Conservation (phyloP, 2,329 filamentous ascomycete genomes). For the Arachnomyces sp. region DNA sequence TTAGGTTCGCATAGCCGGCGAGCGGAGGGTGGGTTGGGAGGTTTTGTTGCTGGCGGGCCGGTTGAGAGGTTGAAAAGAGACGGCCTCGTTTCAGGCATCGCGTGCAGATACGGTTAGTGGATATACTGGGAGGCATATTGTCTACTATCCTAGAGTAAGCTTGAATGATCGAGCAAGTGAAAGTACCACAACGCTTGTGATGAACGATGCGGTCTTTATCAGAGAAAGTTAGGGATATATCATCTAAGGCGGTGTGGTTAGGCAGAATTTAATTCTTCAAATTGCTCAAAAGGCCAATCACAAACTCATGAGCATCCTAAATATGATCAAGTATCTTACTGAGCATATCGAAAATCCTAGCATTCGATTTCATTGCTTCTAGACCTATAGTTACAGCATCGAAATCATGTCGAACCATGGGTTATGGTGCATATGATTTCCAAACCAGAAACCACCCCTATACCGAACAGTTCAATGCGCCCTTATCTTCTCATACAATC, state of each 20-base stretch:
- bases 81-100: slow-evolving; percentile 22
- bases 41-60: slow-evolving; percentile 12
- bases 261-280: slow-evolving; percentile 17
- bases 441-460: too few relatives aligned
- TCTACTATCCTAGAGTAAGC: neutral
- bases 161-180: neutral
- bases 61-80: slow-evolving; percentile 24
- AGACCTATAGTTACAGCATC: too few relatives aligned
- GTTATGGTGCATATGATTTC: too few relatives aligned
- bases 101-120: slow-evolving; percentile 20
- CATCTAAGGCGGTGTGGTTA: slow-evolving; percentile 17
- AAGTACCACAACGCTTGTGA: slow-evolving; percentile 3
- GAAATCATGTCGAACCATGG: too few relatives aligned
- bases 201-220: too few relatives aligned
- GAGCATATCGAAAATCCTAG: too few relatives aligned
- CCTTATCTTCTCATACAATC: too few relatives aligned
- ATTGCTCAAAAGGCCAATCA: too few relatives aligned
- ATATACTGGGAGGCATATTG: slow-evolving; percentile 26
- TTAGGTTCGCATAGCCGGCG: slow-evolving; percentile 47
- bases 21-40: slow-evolving; percentile 30
- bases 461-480: too few relatives aligned
- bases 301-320: too few relatives aligned
- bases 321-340: too few relatives aligned
- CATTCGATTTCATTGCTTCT: too few relatives aligned
- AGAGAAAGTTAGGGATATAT: slow-evolving; percentile 10